Conservation (phyloP, 345 rosid genomes). For the Gynandropsis gynandra region DNA sequence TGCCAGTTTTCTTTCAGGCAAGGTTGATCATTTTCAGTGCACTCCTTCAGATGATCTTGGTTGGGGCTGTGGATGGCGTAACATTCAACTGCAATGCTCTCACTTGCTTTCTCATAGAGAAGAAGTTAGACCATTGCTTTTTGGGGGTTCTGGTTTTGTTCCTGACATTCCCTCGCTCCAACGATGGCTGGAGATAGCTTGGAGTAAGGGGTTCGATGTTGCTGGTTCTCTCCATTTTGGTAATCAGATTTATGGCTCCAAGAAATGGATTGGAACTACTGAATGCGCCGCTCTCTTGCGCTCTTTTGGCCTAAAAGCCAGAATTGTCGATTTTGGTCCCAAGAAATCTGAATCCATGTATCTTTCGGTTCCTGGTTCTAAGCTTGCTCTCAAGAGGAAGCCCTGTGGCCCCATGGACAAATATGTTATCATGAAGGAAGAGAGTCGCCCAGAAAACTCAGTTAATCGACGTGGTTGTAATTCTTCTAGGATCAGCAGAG, state of each 20-base stretch:
- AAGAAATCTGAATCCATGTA: conserved; percentile 40
- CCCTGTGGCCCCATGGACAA: conserved; percentile 66
- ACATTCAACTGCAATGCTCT: conserved; percentile 73
- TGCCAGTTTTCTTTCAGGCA: conserved; percentile 37
- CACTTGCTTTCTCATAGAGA: conserved; percentile 44
- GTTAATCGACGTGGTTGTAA: conserved; percentile 15
- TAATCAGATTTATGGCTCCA: conserved; percentile 40
- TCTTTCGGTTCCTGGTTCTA: conserved; percentile 63
- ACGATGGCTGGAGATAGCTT: conserved; percentile 80
- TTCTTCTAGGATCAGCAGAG: conserved; percentile 28
- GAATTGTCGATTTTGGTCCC: conserved; percentile 70
- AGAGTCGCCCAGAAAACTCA: conserved; percentile 9
- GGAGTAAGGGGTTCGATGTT: conserved; percentile 66
- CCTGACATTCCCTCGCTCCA: conserved; percentile 68
- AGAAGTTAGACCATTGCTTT: conserved; percentile 42
- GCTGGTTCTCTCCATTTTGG: conserved; percentile 56
- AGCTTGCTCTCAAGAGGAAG: conserved; percentile 34
- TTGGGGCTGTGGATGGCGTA: conserved; percentile 90
- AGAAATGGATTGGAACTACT: conserved; percentile 60
- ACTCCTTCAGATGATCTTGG: conserved; percentile 44
- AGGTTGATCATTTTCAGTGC: conserved; percentile 60
- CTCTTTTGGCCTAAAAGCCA: conserved; percentile 67
- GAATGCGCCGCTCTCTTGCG: conserved; percentile 74
- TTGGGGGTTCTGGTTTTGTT: conserved; percentile 61
- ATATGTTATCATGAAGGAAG: conserved; percentile 28